Evolutionary conservation across 2,329 filamentous ascomycete genomes (phyloP).

Genomic region (Periconia macrospinosa): DNA sequence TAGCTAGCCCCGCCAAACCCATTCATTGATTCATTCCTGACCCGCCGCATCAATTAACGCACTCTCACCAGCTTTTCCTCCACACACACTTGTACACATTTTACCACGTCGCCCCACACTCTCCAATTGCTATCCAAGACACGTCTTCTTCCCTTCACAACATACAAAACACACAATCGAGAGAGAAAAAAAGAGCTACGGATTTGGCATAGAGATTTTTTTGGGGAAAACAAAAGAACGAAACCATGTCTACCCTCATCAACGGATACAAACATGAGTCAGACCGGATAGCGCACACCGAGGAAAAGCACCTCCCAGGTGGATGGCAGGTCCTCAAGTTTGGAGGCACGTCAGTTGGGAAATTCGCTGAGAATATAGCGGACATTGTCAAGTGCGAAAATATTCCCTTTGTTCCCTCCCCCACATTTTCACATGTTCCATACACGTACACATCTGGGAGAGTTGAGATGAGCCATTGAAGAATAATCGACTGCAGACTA

Average conservation of each 20-base stretch:
- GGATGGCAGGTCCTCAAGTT: slow-evolving; percentile 93
- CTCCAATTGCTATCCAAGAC: not conserved
- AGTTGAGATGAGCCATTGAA: not conserved
- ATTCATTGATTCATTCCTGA: not conserved
- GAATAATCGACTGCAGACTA: slow-evolving; percentile 9
- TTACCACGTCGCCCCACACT: not conserved
- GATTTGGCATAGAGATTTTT: not conserved
- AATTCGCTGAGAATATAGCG: slow-evolving; percentile 70
- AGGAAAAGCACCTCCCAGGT: slow-evolving; percentile 53
- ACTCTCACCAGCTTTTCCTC: not conserved
- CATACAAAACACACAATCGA: not conserved
- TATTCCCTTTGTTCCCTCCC: not conserved
- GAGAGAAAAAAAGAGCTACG: not conserved
- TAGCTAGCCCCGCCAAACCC: not conserved
- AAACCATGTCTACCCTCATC: slow-evolving; percentile 29
- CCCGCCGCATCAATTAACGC: too few species aligned
- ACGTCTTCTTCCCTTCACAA: not conserved
- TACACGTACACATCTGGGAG: not conserved
- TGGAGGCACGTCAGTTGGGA: slow-evolving; percentile 92
- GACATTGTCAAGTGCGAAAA: slow-evolving; percentile 62
- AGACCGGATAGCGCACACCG: slow-evolving; percentile 44
- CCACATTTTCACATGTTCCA: not conserved
- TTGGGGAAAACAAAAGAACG: not conserved
- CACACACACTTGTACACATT: not conserved
- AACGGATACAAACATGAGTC: slow-evolving; percentile 39